Evolutionary conservation across 2,329 filamentous ascomycete genomes (phyloP).

Genomic region (Phialemonium atrogriseum): DNA sequence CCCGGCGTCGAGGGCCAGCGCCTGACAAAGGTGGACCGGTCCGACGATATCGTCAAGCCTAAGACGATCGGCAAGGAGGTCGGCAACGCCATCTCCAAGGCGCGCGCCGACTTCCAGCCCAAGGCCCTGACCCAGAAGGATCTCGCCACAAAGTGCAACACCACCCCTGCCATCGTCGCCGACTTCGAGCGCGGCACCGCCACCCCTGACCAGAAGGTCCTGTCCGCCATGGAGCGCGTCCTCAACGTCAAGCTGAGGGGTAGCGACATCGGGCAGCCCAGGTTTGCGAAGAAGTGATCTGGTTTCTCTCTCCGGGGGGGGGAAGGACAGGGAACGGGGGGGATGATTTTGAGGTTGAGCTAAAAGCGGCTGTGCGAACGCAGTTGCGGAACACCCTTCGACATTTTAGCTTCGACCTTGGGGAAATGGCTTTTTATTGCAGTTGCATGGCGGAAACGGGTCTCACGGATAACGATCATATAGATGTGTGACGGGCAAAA

Average conservation of each 20-base stretch:
- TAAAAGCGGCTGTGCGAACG: no score
- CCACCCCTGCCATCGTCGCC: conserved; percentile 68
- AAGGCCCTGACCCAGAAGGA: conserved; percentile 89
- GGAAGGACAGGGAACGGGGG: conserved; percentile 1
- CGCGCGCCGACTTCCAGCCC: conserved; percentile 73
- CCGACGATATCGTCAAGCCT: conserved; percentile 95
- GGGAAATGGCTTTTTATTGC: no score
- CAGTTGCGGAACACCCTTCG: no score
- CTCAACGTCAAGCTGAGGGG: conserved; percentile 86
- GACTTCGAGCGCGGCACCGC: conserved; percentile 79
- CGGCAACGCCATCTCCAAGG: conserved; percentile 72
- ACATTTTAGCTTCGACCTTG: no score
- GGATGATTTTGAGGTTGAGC: no score
- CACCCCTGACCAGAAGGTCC: conserved; percentile 74
- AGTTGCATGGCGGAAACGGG: no score
- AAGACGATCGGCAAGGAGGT: conserved; percentile 80
- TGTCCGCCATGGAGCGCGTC: conserved; percentile 69
- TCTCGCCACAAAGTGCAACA: conserved; percentile 81
- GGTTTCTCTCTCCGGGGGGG: no score
- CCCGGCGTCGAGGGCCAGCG: conserved; percentile 74
- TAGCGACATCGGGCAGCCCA: conserved; percentile 74
- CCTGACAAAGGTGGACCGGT: conserved; percentile 94
- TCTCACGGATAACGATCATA: no score
- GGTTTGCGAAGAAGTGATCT: conserved; percentile 52
- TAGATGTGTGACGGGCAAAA: no score